Evolutionary conservation across 768 basidiomycete species (phyloP).

Genomic region (Leccinum variicolor): DNA sequence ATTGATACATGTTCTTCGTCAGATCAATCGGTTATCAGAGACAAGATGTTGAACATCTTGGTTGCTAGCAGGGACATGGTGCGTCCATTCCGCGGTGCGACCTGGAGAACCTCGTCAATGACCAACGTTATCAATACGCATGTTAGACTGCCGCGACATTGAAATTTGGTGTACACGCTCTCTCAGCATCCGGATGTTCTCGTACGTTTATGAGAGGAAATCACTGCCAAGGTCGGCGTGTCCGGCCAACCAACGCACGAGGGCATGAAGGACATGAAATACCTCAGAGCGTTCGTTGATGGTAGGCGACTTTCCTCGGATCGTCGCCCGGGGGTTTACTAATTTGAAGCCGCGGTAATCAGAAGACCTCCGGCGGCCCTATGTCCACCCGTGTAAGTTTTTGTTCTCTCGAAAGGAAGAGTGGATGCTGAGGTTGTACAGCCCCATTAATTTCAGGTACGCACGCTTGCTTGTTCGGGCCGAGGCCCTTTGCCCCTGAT

Average conservation of each 20-base stretch:
- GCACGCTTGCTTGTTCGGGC: not conserved
- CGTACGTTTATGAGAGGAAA: constrained; percentile 51
- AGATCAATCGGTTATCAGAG: constrained; percentile 25
- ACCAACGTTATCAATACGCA: not conserved
- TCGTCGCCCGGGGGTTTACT: not conserved
- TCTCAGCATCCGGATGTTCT: constrained; percentile 49
- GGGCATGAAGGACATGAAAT: constrained; percentile 61
- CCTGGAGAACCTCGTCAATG: not conserved
- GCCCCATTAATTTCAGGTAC: constrained; percentile 23
- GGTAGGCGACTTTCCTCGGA: constrained; percentile 34
- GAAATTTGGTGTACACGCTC: constrained; percentile 42
- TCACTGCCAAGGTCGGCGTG: constrained; percentile 49
- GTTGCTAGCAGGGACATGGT: constrained; percentile 43
- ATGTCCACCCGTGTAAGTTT: constrained; percentile 29
- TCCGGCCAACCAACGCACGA: constrained; percentile 49
- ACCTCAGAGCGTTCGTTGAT: constrained; percentile 61
- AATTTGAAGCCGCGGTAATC: not conserved
- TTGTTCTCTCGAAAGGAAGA: not conserved
- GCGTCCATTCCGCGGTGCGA: constrained; percentile 1
- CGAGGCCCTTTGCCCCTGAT: constrained; percentile 3
- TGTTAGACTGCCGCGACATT: constrained; percentile 31
- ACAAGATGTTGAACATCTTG: constrained; percentile 28
- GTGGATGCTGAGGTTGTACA: constrained; percentile 6
- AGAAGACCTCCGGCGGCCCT: constrained; percentile 34
- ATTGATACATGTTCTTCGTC: not conserved